These are phyloP conservation scores for Fusarium siculi DNA, from an alignment of 2,329 filamentous ascomycete species.

Conservation along the genomic window DNA sequence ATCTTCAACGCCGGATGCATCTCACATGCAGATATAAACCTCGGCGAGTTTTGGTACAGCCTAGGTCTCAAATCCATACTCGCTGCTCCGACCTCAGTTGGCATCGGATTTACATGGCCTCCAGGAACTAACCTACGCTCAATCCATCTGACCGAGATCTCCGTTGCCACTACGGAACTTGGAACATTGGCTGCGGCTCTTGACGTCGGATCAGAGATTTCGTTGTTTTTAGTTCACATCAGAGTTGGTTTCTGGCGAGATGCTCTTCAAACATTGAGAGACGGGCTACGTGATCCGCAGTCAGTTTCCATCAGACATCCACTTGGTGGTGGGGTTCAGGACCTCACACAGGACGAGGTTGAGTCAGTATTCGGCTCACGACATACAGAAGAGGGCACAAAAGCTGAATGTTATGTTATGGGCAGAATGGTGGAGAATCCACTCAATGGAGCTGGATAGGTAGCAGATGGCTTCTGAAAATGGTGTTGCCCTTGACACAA, in stretches of 20 bases:
- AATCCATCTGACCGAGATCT: neutral
- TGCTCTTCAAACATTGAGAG: neutral
- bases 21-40: neutral
- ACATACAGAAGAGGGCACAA: neutral
- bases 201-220: accelerated
- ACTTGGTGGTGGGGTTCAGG: neutral
- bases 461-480: accelerated
- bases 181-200: neutral
- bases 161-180: accelerated
- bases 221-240: neutral
- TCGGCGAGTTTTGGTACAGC: neutral
- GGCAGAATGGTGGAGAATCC: neutral
- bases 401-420: neutral
- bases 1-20: neutral
- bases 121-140: accelerated
- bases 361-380: neutral
- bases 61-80: neutral
- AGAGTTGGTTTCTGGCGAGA: neutral
- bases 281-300: neutral
- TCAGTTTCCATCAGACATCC: neutral
- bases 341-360: accelerated
- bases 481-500: accelerated
- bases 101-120: neutral
- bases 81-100: too few species aligned
- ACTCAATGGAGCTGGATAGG: neutral